Base-by-base conservation (phyloP, 352 stramenopile species). In the Phytophthora macrochlamydospora region DNA sequence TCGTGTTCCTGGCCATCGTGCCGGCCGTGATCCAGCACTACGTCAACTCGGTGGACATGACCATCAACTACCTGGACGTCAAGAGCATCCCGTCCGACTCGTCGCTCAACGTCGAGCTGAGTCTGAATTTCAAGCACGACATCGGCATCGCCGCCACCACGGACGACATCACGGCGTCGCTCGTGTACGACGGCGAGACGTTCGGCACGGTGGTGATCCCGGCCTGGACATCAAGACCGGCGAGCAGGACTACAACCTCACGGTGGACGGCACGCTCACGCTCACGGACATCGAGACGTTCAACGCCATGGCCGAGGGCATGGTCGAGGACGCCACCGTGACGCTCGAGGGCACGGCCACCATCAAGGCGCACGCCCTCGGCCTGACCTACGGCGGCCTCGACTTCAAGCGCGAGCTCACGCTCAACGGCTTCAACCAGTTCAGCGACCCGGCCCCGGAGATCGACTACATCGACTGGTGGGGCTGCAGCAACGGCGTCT, bases 41-140 rank as follows among this genome's bases (percentile, higher is more conserved):
- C 59, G 71, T 77, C 43, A 73, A 91, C 69, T 70, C 81, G 29
- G 81, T 90, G 50, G 53, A 79, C 29, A 48, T 93, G 40, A 64
- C 58, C 9, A 65, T 91, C 60, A 91, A 91, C 71, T 85, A 89
- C 64, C 56, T 93, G 50, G 85, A 91, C 67, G 75, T 91, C 51
- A 75, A 79, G 56, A 58, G 55, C 31, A 65, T 91, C 33, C 54
- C 71, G 18, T 71, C 62, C 32, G 76, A 69, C 48, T 66, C 69
- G 35, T 61, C 59, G 7, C 59, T 88, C 31, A 78, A 64, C 30
- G 75, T 90, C 2, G 74, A 88, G 62, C 50, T 93, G 4, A 90
- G 79, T 37, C 46, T 93, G 3, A 85, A 70, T 46, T 60, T 88
- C 8, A 57, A 79, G 54, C 75, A 89, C 67, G 72, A 86, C 44